A percentile compares a stretch with the other conserved stretches of the same genome.
These are phyloP conservation scores for Rhizophagus clarus DNA, from an alignment of 192 early-diverging fungal genomes.

Conservation along the genomic window DNA sequence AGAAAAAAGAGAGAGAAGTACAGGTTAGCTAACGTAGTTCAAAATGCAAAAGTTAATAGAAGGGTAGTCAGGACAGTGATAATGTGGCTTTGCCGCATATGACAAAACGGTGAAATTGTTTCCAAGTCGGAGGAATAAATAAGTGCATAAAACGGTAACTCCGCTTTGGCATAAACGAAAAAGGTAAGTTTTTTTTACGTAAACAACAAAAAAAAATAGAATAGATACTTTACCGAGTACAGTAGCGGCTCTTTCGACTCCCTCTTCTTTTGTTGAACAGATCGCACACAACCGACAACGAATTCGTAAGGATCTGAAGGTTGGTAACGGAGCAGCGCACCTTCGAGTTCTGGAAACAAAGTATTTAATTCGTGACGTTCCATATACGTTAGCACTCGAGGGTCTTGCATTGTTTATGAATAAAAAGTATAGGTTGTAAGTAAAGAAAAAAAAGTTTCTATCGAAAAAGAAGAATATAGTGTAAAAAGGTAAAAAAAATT, in stretches of 20 bases:
- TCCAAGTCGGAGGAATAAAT: conserved; percentile 1
- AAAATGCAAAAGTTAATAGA: neutral
- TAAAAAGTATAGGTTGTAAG: neutral
- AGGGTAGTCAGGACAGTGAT: no score
- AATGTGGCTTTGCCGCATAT: conserved; percentile 5
- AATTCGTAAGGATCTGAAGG: conserved; percentile 22
- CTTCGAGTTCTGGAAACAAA: conserved; percentile 25
- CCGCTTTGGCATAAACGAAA: conserved; percentile 1
- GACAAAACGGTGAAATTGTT: neutral
- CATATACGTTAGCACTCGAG: conserved; percentile 7
- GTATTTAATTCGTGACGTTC: conserved; percentile 21
- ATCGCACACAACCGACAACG: conserved; percentile 15
- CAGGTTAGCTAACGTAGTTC: neutral
- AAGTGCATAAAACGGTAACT: conserved; percentile 7
- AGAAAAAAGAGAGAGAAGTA: neutral
- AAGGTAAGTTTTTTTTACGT: conserved; percentile 19
- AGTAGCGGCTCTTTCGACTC: conserved; percentile 11
- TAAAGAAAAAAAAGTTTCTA: neutral
- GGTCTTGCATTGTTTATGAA: conserved; percentile 26
- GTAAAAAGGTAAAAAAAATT: neutral
- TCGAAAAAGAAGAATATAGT: neutral
- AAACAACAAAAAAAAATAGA: neutral
- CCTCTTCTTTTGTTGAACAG: conserved; percentile 29
- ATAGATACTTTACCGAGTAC: conserved; percentile 28
- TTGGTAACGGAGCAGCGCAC: conserved; percentile 25